Base-by-base conservation (phyloP, 768 basidiomycete genomes). In the Pleurotus salmoneostramineus region DNA sequence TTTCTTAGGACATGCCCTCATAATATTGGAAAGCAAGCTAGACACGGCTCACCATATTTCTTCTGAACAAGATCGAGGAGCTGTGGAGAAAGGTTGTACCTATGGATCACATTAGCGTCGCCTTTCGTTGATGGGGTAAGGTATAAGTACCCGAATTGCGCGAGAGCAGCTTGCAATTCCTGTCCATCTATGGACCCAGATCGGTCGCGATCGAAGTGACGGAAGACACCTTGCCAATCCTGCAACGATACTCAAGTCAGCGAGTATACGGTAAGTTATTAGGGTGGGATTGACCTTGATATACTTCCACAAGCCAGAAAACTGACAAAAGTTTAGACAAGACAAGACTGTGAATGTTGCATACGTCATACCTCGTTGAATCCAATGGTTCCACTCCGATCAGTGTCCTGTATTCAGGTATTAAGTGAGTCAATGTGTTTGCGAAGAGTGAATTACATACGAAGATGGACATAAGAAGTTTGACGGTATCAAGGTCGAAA, bases 161-260 rank as follows among this genome's bases (percentile, higher is more conserved):
- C 62, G 32, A 95, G 80, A 0, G 92, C 93, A 8, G 83, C 77
- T 2, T 74, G 72, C 5, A 95, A 77, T 72, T 95, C 93, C 14
- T 62, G 56, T 6, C 75, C 76, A 57, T 93, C 90, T 70, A 95
- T 93, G 34, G 83, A 79, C 27, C 91, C 93, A 10, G 89, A 91
- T 51, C 80, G 82, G 68, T 94, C 93, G n/a, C 83, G 77, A 72
- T 94, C 92, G 63, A 93, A 93, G 71, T 89, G 88, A 46, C 77
- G 80, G 77, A 92, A 93, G 57, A 91, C 85, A 58, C 84, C 83
- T 73, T 92, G 89, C 91, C 91, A 93, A 69, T 93, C 89, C 81
- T 84, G 50, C 4, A 15, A 21, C 44, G 15, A 45, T 45, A 6
- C 44, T 17, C 17, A 48, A 48, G 45, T 21, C 11, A 4, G n/a